Evolutionary conservation across 441 rosid genomes (phyloP), one percentile per base, ranked within the genome.

Genomic region (Euphorbia celastroides): DNA sequence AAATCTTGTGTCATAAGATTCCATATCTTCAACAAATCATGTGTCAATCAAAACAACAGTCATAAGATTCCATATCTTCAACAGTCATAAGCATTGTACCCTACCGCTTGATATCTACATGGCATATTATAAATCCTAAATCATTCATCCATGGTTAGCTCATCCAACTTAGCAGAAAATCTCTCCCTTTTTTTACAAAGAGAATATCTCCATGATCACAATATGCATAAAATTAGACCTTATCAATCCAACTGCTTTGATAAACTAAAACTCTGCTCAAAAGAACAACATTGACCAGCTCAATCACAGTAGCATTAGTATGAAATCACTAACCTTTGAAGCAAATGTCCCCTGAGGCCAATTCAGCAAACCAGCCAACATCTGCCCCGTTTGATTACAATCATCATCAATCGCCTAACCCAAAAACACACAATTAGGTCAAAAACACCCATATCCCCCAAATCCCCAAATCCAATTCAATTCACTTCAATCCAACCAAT

Each of bases 301-400:
- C 27, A 2, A 0, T 31, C 16, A 69, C 7, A n/a, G 42, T 25
- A 54, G 16, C 57, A 62, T n/a, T 23, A 0, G 20, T 17, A 30
- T 34, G 26, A 50, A 17, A 30, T 58, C 38, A 76, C 81, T 68
- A 66, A 90, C 98, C 97, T 90, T 88, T 0, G 98, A 93, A 69
- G 92, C 95, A 86, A 90, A 93, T 22, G 97, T 90, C 63, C 91
- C 96, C 70, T 93, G 98, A 36, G 97, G 92, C 98, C 98, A 93
- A 73, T 81, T 82, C 48, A 90, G 90, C 74, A 93, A 80, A 56
- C 94, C 98, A 5, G 98, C 98, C 60, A 93, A 84, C 97, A 90
- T 90, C 75, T 93, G 96, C 70, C 97, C 98, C 27, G 98, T 93
- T 81, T 93, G 98, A 81, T 93, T 90, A 75, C 97, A 93, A 46